These are phyloP conservation scores for Ganoderma boninense DNA, from an alignment of 1,284 basidiomycete species.

Conservation along the genomic window DNA sequence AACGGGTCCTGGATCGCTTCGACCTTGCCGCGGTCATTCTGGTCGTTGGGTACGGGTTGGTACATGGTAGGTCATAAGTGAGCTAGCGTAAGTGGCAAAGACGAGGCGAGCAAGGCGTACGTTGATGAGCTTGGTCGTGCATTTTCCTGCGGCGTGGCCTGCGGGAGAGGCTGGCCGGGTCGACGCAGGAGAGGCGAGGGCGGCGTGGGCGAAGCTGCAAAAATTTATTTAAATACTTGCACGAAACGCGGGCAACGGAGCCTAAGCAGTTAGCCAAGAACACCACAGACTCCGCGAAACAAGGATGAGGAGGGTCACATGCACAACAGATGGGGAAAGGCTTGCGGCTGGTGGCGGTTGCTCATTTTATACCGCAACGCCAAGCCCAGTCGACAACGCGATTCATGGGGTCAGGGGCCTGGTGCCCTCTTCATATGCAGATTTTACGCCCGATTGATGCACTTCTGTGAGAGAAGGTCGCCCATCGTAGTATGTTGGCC, in stretches of 20 bases:
- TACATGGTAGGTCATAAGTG: no score
- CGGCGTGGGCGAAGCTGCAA: background rate
- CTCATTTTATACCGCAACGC: background rate
- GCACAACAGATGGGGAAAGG: background rate
- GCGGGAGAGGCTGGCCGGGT: background rate
- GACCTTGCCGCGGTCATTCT: slow-evolving; percentile 3
- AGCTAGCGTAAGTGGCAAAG: no score
- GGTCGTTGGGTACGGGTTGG: slow-evolving; percentile 3
- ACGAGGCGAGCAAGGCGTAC: background rate
- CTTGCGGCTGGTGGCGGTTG: background rate
- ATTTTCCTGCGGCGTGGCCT: background rate
- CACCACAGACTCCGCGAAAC: background rate
- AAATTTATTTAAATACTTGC: background rate
- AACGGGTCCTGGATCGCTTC: slow-evolving; percentile 1
- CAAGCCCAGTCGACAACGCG: background rate
- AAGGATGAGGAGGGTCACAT: background rate
- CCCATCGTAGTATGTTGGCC: background rate
- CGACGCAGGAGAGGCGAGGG: background rate
- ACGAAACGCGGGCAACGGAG: background rate
- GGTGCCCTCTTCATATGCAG: background rate
- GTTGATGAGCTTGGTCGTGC: slow-evolving; percentile 9
- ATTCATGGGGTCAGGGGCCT: background rate
- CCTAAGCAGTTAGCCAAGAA: background rate
- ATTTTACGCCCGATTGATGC: slow-evolving; percentile 2
- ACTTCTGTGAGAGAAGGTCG: background rate